Percentiles rank a stretch among this genome's conserved stretches.
Conservation (phyloP, 2,329 filamentous ascomycete species). For the Ampelomyces quisqualis region DNA sequence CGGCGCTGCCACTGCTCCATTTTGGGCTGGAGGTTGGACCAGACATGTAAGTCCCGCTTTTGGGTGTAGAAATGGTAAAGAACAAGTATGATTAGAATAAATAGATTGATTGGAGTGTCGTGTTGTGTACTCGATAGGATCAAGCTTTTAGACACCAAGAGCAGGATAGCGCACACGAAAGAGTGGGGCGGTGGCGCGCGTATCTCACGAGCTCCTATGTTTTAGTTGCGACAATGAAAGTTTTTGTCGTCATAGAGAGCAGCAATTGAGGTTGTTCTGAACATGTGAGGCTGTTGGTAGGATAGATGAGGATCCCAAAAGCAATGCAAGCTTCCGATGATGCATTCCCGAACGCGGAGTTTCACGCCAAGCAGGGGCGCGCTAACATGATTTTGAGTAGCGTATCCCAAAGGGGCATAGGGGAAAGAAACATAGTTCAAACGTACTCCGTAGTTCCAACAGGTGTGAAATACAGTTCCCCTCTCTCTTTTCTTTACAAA, state of each 20-base stretch:
- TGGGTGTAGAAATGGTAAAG: not conserved
- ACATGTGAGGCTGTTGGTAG: not conserved
- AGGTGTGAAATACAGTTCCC: too few species aligned
- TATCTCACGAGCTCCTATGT: not conserved
- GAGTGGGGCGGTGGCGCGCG: not conserved
- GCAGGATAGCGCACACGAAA: not conserved
- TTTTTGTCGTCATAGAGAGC: not conserved
- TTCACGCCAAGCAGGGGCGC: constrained; percentile 3
- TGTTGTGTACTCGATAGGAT: not conserved
- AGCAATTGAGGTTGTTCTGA: not conserved
- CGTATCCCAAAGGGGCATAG: not conserved
- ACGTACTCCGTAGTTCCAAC: too few species aligned
- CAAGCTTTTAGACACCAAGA: not conserved
- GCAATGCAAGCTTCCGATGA: constrained; percentile 1
- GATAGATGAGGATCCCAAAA: constrained; percentile 1
- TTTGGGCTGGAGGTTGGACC: constrained; percentile 30
- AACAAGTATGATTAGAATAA: too few species aligned
- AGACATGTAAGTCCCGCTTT: constrained; percentile 24
- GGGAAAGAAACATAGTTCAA: too few species aligned
- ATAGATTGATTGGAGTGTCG: too few species aligned
- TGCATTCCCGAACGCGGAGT: constrained; percentile 1
- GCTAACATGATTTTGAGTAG: too few species aligned
- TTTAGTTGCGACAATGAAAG: not conserved
- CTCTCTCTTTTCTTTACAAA: too few species aligned
- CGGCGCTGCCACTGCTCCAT: constrained; percentile 20